Evolutionary conservation across 208 protist species (phyloP).

Genomic region (Blechomonas ayalai): DNA sequence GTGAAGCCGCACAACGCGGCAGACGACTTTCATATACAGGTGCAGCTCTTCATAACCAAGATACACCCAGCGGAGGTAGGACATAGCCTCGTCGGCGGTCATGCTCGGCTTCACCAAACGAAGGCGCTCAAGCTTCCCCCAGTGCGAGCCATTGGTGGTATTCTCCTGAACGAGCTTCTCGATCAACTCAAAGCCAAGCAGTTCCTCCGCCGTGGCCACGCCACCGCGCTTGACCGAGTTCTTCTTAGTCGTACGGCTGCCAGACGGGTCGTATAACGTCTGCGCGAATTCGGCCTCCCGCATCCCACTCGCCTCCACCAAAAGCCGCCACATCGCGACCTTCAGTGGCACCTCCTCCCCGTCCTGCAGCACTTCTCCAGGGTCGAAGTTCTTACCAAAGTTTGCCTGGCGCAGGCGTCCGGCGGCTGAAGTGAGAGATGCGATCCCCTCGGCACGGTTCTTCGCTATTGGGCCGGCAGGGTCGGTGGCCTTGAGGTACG

Average conservation of each 20-base stretch:
- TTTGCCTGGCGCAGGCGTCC: slow-evolving; percentile 21
- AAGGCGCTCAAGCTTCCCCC: slow-evolving; percentile 55
- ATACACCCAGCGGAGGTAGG: slow-evolving; percentile 69
- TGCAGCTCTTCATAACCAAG: slow-evolving; percentile 71
- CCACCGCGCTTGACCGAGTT: slow-evolving; percentile 15
- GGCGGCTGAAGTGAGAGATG: slow-evolving; percentile 18
- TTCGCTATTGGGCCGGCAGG: slow-evolving; percentile 24
- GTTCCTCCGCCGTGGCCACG: slow-evolving; percentile 1
- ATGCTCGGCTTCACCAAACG: slow-evolving; percentile 35
- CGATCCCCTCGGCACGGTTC: slow-evolving; percentile 31
- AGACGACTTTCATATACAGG: slow-evolving; percentile 67
- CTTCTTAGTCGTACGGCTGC: slow-evolving; percentile 7
- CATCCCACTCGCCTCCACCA: slow-evolving; percentile 59
- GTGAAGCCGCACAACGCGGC: slow-evolving; percentile 54
- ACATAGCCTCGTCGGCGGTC: slow-evolving; percentile 35
- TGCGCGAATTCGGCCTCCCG: slow-evolving; percentile 69
- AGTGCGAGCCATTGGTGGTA: slow-evolving; percentile 9
- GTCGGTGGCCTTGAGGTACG: slow-evolving; percentile 43
- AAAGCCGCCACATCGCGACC: slow-evolving; percentile 62
- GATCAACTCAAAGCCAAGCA: slow-evolving; percentile 34
- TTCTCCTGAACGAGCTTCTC: slow-evolving; percentile 27
- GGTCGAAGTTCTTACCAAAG: slow-evolving; percentile 56
- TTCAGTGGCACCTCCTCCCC: slow-evolving; percentile 28
- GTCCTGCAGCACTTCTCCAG: slow-evolving; percentile 29
- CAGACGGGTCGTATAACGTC: slow-evolving; percentile 18